These are phyloP conservation scores for Lachnellula occidentalis DNA, from an alignment of 2,329 filamentous ascomycete species.

Conservation along the genomic window DNA sequence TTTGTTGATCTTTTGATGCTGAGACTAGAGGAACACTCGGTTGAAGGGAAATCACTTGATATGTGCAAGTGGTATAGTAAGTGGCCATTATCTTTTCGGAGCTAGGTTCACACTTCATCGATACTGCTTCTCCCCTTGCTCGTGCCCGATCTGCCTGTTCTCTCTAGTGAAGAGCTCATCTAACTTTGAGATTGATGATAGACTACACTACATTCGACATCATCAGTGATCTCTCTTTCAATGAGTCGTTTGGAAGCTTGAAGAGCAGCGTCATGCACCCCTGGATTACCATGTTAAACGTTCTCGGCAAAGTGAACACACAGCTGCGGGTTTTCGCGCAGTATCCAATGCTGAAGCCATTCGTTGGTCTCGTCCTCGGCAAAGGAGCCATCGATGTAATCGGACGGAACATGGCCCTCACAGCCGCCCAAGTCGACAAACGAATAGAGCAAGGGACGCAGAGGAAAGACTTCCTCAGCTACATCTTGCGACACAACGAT, in stretches of 20 bases:
- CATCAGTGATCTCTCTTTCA: conserved; percentile 32
- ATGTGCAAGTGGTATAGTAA: conserved; percentile 1
- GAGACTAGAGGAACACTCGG: conserved; percentile 24
- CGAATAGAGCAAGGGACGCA: background rate
- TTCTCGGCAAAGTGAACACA: background rate
- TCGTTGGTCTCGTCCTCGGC: background rate
- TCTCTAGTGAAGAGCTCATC: too few species aligned
- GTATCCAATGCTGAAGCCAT: background rate
- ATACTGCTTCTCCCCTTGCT: too few species aligned
- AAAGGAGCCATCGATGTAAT: background rate
- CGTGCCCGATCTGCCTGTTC: too few species aligned
- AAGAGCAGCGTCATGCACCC: conserved; percentile 5
- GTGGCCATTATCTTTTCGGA: too few species aligned
- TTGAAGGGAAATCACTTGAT: background rate
- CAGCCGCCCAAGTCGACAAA: background rate
- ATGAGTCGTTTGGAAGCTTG: conserved; percentile 28
- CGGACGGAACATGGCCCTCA: background rate
- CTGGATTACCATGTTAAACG: background rate
- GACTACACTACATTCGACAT: conserved; percentile 33
- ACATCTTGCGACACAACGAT: conserved; percentile 12
- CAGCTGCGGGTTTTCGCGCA: background rate
- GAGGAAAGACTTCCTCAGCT: conserved; percentile 31
- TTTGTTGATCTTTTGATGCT: conserved; percentile 6
- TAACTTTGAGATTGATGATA: too few species aligned
- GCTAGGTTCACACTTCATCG: too few species aligned